These are phyloP conservation scores for Nemania sp. DNA, from an alignment of 2,329 filamentous ascomycete genomes.

Conservation along the genomic window DNA sequence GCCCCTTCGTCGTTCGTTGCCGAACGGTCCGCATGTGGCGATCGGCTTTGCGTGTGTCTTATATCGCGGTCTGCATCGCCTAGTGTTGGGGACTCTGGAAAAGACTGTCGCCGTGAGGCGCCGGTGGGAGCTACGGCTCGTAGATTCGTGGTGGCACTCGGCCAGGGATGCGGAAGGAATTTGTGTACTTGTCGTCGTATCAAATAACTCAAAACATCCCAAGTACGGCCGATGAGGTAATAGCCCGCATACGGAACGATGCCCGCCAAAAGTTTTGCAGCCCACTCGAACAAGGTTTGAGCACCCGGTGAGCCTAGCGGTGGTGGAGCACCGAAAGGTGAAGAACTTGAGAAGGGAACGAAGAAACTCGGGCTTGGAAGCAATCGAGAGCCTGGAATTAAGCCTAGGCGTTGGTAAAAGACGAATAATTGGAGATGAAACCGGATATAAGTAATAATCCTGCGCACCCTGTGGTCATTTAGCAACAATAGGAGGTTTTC, in stretches of 20 bases:
- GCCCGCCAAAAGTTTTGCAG: slow-evolving; percentile 46
- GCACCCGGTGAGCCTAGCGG: slow-evolving; percentile 44
- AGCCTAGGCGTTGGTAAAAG: slow-evolving; percentile 55
- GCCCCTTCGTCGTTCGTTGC: slow-evolving; percentile 39
- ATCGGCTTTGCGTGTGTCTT: slow-evolving; percentile 30
- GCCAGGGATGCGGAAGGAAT: slow-evolving; percentile 42
- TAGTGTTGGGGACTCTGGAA: slow-evolving; percentile 39
- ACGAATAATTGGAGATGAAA: slow-evolving; percentile 56
- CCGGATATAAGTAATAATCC: slow-evolving; percentile 44
- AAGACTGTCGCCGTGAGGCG: slow-evolving; percentile 26
- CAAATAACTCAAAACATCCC: slow-evolving; percentile 41
- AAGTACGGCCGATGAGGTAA: slow-evolving; percentile 47
- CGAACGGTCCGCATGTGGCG: slow-evolving; percentile 30
- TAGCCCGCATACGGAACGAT: slow-evolving; percentile 53
- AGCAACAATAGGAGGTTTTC: slow-evolving; percentile 11
- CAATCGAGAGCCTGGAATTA: slow-evolving; percentile 47
- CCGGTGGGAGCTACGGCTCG: slow-evolving; percentile 11
- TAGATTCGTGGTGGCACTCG: slow-evolving; percentile 17
- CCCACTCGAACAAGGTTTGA: slow-evolving; percentile 48
- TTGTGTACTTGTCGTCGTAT: slow-evolving; percentile 47
- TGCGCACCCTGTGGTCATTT: slow-evolving; percentile 30
- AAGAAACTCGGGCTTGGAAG: slow-evolving; percentile 55
- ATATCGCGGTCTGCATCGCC: slow-evolving; percentile 39
- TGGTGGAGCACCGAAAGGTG: slow-evolving; percentile 53
- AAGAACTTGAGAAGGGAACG: slow-evolving; percentile 56